Conservation (phyloP, 2,329 filamentous ascomycete species). For the Colletotrichum coccodes region DNA sequence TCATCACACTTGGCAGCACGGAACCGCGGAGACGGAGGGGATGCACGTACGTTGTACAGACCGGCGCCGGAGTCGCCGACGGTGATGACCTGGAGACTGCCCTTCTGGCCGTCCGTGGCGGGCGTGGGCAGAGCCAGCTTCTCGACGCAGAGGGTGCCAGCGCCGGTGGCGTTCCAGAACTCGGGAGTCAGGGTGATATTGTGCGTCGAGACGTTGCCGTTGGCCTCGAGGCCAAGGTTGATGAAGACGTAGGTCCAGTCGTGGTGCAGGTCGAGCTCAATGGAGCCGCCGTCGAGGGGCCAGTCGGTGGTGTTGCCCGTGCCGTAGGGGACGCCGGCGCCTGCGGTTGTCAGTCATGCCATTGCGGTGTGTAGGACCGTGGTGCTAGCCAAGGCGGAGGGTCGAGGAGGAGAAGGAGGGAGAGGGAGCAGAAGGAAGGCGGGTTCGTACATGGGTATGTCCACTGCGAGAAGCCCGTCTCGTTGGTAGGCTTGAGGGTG, state of each 20-base stretch:
- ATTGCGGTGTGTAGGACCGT: neutral
- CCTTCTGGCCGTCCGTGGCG: constrained; percentile 69
- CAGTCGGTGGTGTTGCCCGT: constrained; percentile 61
- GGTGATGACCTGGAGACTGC: constrained; percentile 76
- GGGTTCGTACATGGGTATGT: constrained; percentile 58
- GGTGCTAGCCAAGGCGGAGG: neutral
- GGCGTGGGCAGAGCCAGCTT: constrained; percentile 63
- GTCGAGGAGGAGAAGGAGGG: constrained; percentile 5
- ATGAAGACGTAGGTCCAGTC: constrained; percentile 62
- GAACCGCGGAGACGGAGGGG: neutral
- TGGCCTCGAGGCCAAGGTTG: constrained; percentile 60
- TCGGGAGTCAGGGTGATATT: constrained; percentile 73
- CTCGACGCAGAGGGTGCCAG: constrained; percentile 74
- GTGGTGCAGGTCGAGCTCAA: constrained; percentile 62
- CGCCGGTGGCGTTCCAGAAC: constrained; percentile 67
- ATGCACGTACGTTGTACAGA: constrained; percentile 70
- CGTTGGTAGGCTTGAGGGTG: constrained; percentile 50
- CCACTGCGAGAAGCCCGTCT: constrained; percentile 58
- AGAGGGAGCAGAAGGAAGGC: neutral
- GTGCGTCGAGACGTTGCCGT: constrained; percentile 66
- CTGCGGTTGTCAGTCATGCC: constrained; percentile 40
- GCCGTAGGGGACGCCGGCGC: constrained; percentile 57
- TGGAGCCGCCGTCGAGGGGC: constrained; percentile 60
- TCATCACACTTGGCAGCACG: too few relatives aligned
- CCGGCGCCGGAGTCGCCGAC: constrained; percentile 67